Conservation (phyloP, 78 protist species). For the Dictyostelium discoideum region DNA sequence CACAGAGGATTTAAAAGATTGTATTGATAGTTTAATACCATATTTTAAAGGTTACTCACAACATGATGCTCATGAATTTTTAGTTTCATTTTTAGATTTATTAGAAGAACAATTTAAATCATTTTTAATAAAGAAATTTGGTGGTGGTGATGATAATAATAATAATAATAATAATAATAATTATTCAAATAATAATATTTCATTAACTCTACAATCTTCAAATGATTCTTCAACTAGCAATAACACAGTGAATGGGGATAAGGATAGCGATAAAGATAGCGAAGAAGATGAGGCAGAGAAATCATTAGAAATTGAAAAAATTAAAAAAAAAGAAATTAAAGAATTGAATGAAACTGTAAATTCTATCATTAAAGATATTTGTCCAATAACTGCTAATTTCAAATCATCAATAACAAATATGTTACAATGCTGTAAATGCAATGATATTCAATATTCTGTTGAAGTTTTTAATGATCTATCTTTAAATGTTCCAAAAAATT, state of each 20-base stretch:
- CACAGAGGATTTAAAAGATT: conserved; percentile 5
- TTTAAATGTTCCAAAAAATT: conserved; percentile 7
- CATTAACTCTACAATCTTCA: neutral
- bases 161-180: neutral
- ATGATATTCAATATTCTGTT: neutral
- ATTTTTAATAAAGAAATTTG: neutral
- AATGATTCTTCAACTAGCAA: neutral
- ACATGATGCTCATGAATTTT: conserved; percentile 70
- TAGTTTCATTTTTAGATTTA: conserved; percentile 36
- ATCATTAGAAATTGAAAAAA: neutral
- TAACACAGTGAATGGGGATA: neutral
- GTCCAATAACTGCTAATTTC: conserved; percentile 50
- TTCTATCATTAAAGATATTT: neutral
- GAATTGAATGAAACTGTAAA: neutral
- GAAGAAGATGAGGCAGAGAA: conserved; percentile 1
- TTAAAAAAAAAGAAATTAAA: neutral
- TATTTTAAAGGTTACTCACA: conserved; percentile 56
- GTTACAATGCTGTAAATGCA: conserved; percentile 35
- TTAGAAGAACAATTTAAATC: conserved; percentile 41
- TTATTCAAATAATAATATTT: too few relatives aligned
- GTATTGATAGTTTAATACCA: conserved; percentile 16
- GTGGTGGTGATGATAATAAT: neutral
- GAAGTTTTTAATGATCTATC: conserved; percentile 63
- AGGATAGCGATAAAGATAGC: conserved; percentile 5
- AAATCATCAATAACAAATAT: conserved; percentile 16